Conservation (phyloP, 1,139 yeast species). For the Tardiomyces digboiensis region DNA sequence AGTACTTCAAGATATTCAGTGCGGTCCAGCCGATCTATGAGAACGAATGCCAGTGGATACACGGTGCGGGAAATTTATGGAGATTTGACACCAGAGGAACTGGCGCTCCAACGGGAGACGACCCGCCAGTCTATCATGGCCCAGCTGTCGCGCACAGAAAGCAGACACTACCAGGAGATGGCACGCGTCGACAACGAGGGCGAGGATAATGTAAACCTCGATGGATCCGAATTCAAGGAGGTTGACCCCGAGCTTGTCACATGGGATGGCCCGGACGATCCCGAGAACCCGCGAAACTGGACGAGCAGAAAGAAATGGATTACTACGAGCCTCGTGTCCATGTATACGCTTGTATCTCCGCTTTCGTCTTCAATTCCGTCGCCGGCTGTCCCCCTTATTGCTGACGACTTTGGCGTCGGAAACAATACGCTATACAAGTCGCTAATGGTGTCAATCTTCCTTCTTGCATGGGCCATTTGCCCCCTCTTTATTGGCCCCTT, state of each 20-base stretch:
- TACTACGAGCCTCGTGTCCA: slow-evolving; percentile 40
- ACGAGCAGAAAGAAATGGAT: slow-evolving; percentile 29
- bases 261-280: slow-evolving; percentile 57
- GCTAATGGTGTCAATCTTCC: slow-evolving; percentile 47
- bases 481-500: slow-evolving; percentile 54
- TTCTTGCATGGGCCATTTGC: slow-evolving; percentile 54
- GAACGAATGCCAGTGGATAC: slow-evolving; percentile 4
- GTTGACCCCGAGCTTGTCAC: slow-evolving; percentile 56
- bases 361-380: slow-evolving; percentile 51
- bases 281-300: slow-evolving; percentile 57
- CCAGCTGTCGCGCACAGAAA: slow-evolving; percentile 3
- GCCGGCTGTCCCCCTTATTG: slow-evolving; percentile 44
- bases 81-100: slow-evolving; percentile 11
- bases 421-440: slow-evolving; percentile 32
- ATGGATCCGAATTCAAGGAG: slow-evolving; percentile 16
- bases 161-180: slow-evolving; percentile 6
- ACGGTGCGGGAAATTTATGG: slow-evolving; percentile 18
- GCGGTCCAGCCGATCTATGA: not conserved
- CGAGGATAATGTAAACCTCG: slow-evolving; percentile 10
- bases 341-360: slow-evolving; percentile 48
- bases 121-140: slow-evolving; percentile 22
- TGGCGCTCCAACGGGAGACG: slow-evolving; percentile 17
- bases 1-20: not conserved
- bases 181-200: slow-evolving; percentile 11
- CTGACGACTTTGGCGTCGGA: slow-evolving; percentile 33